Base-by-base conservation (phyloP, 805 yeast genomes). In the Candida nonsorbophila region DNA sequence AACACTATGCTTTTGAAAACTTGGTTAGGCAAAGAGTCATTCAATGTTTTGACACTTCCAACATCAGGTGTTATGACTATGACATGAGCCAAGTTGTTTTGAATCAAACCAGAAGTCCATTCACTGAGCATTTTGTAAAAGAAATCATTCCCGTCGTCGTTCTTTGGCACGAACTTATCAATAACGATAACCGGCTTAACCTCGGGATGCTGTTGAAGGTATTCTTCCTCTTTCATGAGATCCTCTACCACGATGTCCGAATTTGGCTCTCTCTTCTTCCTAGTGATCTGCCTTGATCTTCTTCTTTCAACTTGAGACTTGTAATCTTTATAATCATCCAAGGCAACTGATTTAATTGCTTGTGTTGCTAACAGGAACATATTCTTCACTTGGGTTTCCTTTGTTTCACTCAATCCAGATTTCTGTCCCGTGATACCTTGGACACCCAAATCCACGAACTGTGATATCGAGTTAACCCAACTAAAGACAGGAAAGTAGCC, bases 401-500 rank as follows among this genome's bases (percentile, higher is more conserved):
- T 79, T 2, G 84, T 62, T 49, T 88, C 96, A 17, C 88, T 75
- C 27, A 88, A 62, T 1, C 96, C 96, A 3, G 94, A 82, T 49
- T 87, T 88, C 51, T 87, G 97, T 1, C 97, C 98, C 1, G 95
- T 86, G 23, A 90, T 53, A 33, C 97, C 90, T 49, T 86, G 95
- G 12, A 84, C 82, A 31, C 79, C 85, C 45, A 92, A 66, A 57
- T 92, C 98, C 26, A 85, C 60, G 35, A 87, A 78, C 34, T 77
- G 74, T 0, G 95, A 76, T 8, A 88, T 60, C 2, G 82, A 74
- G 51, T 85, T 85, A 36, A 88, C 60, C 95, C 97, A 90, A 14
- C 96, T 84, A 53, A 92, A 92, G 5, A 85, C 79, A 1, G 98
- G 98, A 63, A 74, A 85, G 54, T 92, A 92, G 0, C 98, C 98